Percentiles rank a stretch among this genome's conserved stretches.
These are phyloP conservation scores for Lyophyllum semitale DNA, from an alignment of 768 basidiomycete genomes.

Conservation along the genomic window DNA sequence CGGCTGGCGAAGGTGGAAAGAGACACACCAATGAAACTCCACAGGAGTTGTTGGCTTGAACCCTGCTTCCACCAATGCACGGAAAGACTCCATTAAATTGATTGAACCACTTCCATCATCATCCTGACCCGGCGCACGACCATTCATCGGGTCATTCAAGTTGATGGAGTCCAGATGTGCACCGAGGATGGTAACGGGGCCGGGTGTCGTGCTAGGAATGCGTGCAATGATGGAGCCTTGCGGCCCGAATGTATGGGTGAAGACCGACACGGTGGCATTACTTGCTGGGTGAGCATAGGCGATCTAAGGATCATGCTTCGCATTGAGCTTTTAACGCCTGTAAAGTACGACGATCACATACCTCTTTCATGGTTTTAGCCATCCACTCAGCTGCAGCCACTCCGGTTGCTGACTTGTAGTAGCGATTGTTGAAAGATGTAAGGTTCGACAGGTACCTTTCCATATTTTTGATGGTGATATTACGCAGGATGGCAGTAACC, in stretches of 20 bases:
- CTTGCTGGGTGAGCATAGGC: constrained; percentile 6
- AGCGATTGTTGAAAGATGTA: constrained; percentile 36
- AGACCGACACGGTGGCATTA: constrained; percentile 22
- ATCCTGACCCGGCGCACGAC: constrained; percentile 37
- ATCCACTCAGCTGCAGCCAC: constrained; percentile 34
- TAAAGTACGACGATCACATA: constrained; percentile 3
- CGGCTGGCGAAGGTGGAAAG: not conserved
- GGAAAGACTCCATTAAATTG: constrained; percentile 45
- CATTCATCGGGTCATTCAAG: constrained; percentile 22
- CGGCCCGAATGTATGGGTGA: constrained; percentile 13
- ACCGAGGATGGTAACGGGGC: constrained; percentile 25
- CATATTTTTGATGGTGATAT: constrained; percentile 27
- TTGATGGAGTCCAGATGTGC: constrained; percentile 33
- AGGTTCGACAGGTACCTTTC: constrained; percentile 30
- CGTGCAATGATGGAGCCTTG: constrained; percentile 23
- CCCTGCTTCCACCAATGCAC: constrained; percentile 40
- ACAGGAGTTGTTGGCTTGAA: constrained; percentile 43
- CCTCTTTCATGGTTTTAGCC: constrained; percentile 24
- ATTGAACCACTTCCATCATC: constrained; percentile 45
- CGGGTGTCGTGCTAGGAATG: constrained; percentile 18
- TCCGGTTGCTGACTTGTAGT: constrained; percentile 32
- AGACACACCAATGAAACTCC: constrained; percentile 50
- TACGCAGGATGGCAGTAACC: constrained; percentile 22
- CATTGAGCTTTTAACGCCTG: constrained; percentile 11
- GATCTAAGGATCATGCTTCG: not conserved